phyloP scores from a whole-genome alignment of 768 basidiomycete species.

The Rhodotorula graminis region DNA sequence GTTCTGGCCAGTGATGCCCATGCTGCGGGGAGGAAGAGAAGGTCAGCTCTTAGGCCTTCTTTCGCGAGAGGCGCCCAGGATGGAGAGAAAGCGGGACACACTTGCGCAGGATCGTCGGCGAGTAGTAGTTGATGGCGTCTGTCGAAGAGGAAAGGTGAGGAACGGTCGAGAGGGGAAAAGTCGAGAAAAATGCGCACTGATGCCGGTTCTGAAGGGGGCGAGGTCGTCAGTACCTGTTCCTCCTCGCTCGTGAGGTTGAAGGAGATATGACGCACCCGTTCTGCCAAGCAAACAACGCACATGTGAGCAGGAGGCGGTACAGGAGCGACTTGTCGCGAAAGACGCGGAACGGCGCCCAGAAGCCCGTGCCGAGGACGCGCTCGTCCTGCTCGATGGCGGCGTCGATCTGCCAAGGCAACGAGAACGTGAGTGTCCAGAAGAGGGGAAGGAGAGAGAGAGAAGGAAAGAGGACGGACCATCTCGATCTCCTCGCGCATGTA shows the following conservation, averaged over 20 bases:
- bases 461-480: neutral
- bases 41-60: too few relatives aligned
- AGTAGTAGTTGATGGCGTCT: conserved; percentile 48
- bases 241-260: conserved; percentile 45
- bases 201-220: conserved; percentile 19
- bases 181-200: conserved; percentile 33
- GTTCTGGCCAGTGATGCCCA: conserved; percentile 43
- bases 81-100: conserved; percentile 17
- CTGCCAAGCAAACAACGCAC: conserved; percentile 52
- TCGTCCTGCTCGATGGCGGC: conserved; percentile 25
- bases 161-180: too few relatives aligned
- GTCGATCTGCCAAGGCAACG: conserved; percentile 7
- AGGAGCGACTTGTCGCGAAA: conserved; percentile 30
- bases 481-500: conserved; percentile 29
- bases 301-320: conserved; percentile 49
- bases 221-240: too few relatives aligned
- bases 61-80: too few relatives aligned
- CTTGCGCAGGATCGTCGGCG: conserved; percentile 51
- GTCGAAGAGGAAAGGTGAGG: conserved; percentile 17
- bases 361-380: conserved; percentile 27
- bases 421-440: too few relatives aligned
- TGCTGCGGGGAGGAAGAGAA: conserved; percentile 16
- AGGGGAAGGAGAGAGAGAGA: too few relatives aligned
- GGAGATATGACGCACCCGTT: conserved; percentile 42
- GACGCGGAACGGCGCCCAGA: conserved; percentile 37